These are phyloP conservation scores for Ocimum tenuiflorum DNA, from an alignment of 257 asterid genomes.

Conservation along the genomic window DNA sequence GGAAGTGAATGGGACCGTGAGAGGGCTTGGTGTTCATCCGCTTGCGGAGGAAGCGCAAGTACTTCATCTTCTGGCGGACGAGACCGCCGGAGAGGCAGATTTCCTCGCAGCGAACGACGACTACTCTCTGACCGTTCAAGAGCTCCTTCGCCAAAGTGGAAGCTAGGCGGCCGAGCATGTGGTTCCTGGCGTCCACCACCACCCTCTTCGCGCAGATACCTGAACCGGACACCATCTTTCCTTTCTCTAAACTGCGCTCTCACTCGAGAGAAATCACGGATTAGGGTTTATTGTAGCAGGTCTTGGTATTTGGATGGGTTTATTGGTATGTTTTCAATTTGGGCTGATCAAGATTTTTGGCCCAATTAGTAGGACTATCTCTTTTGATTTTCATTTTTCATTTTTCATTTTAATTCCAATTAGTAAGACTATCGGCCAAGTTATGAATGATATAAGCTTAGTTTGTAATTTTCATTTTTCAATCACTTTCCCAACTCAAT, in stretches of 20 bases:
- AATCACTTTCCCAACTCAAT: no score
- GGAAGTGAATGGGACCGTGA: slow-evolving; percentile 47
- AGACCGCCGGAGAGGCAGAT: slow-evolving; percentile 49
- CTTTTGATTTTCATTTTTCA: no score
- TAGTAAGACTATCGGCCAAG: no score
- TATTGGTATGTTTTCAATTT: neutral
- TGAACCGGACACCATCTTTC: slow-evolving; percentile 49
- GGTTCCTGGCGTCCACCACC: slow-evolving; percentile 42
- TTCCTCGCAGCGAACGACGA: slow-evolving; percentile 38
- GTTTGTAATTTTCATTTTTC: no score
- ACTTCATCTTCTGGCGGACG: slow-evolving; percentile 50
- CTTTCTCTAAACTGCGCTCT: neutral
- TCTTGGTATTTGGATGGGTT: neutral
- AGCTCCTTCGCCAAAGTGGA: slow-evolving; percentile 43
- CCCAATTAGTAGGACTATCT: neutral
- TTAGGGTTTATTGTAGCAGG: slow-evolving; percentile 20
- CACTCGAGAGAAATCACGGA: slow-evolving; percentile 9
- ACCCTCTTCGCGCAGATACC: slow-evolving; percentile 41
- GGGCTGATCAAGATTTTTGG: neutral
- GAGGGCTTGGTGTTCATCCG: slow-evolving; percentile 50
- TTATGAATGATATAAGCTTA: no score
- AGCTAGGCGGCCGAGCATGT: slow-evolving; percentile 45
- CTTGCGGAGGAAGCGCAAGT: slow-evolving; percentile 43
- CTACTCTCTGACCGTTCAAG: slow-evolving; percentile 40
- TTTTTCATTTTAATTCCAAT: no score